phyloP scores from a whole-genome alignment of 2,329 filamentous ascomycete genomes.

The Chaetomiaceae sp. region DNA sequence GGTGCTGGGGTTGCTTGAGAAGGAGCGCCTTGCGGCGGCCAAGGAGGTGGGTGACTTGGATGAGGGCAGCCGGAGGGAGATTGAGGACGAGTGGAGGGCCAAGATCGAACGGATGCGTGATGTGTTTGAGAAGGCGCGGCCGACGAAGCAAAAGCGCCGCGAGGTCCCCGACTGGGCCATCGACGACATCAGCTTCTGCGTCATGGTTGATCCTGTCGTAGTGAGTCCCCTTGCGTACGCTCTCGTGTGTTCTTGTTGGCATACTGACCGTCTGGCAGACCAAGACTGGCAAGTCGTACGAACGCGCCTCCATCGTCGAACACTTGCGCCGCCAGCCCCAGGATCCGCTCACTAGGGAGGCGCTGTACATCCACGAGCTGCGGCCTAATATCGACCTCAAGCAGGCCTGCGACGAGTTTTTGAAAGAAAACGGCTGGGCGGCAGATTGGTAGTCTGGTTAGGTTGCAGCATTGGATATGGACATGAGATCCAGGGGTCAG shows the following conservation, averaged over 20 bases:
- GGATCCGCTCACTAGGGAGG: slow-evolving; percentile 80
- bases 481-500: neutral
- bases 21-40: slow-evolving; percentile 40
- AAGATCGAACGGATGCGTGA: slow-evolving; percentile 41
- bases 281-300: slow-evolving; percentile 84
- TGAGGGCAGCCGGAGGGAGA: slow-evolving; percentile 37
- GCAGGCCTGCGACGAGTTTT: slow-evolving; percentile 77
- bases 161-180: slow-evolving; percentile 70
- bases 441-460: slow-evolving; percentile 87
- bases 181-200: slow-evolving; percentile 67
- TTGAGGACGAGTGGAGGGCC: slow-evolving; percentile 40
- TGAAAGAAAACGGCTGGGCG: slow-evolving; percentile 84
- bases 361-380: slow-evolving; percentile 61
- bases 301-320: slow-evolving; percentile 77
- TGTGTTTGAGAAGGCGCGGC: slow-evolving; percentile 48
- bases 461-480: no score
- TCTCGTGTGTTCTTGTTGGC: neutral
- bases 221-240: slow-evolving; percentile 31
- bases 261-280: slow-evolving; percentile 43
- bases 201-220: slow-evolving; percentile 66
- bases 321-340: slow-evolving; percentile 69
- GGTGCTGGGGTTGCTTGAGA: slow-evolving; percentile 46
- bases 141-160: slow-evolving; percentile 39
- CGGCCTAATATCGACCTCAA: slow-evolving; percentile 76
- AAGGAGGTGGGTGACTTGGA: slow-evolving; percentile 39